Evolutionary conservation across 2,329 filamentous ascomycete genomes (phyloP).

Genomic region (Knufia fluminis): DNA sequence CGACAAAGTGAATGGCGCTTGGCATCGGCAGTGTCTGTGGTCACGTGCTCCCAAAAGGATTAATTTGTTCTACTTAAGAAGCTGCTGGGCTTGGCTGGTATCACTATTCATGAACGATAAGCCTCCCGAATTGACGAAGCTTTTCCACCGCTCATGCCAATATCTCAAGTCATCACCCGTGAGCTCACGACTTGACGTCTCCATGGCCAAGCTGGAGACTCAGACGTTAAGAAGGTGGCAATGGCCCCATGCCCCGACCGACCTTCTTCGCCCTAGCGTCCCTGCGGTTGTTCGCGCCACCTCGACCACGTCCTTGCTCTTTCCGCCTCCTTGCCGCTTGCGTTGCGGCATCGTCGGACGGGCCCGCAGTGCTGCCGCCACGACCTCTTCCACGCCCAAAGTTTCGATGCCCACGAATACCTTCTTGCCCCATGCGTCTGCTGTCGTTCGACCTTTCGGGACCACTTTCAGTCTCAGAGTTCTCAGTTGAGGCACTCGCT

Average conservation of each 20-base stretch:
- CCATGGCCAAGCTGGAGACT: too few species aligned
- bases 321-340: conserved; percentile 20
- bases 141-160: too few species aligned
- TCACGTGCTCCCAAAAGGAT: too few species aligned
- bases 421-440: conserved; percentile 4
- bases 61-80: neutral
- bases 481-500: conserved; percentile 14
- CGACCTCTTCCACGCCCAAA: conserved; percentile 12
- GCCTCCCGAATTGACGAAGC: too few species aligned
- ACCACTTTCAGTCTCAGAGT: conserved; percentile 15
- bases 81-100: too few species aligned
- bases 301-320: conserved; percentile 21
- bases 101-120: neutral
- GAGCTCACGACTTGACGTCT: too few species aligned
- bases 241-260: conserved; percentile 19
- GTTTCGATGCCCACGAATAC: conserved; percentile 4
- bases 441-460: conserved; percentile 7
- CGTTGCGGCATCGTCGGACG: conserved; percentile 17
- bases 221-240: neutral
- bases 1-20: too few species aligned
- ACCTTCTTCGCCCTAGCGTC: conserved; percentile 23
- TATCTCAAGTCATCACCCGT: too few species aligned
- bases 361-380: conserved; percentile 17
- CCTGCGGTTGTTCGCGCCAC: conserved; percentile 20
- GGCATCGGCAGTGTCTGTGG: too few species aligned